A percentile compares a stretch with the other conserved stretches of the same genome.
phyloP scores from a whole-genome alignment of 495 filamentous ascomycete species.

The Cairneyella variabilis region DNA sequence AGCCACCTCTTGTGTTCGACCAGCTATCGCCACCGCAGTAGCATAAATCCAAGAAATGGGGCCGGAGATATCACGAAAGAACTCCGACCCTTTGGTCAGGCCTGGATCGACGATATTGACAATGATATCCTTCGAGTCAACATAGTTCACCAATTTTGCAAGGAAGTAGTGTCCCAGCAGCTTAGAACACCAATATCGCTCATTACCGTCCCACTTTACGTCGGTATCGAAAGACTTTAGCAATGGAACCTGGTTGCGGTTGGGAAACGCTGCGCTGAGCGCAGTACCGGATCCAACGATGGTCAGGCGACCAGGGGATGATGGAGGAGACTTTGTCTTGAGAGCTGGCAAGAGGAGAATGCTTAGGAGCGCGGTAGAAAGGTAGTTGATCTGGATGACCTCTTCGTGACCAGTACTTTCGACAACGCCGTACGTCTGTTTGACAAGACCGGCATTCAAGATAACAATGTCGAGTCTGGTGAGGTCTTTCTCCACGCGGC shows the following conservation, averaged over 20 bases:
- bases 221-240: constrained; percentile 37
- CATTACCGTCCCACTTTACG: constrained; percentile 28
- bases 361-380: background rate
- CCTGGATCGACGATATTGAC: constrained; percentile 45
- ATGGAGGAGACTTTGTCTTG: background rate
- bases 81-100: constrained; percentile 35
- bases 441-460: constrained; percentile 46
- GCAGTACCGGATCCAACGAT: constrained; percentile 30
- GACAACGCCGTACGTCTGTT: constrained; percentile 26
- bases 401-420: constrained; percentile 42
- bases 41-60: constrained; percentile 8
- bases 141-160: constrained; percentile 34
- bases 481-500: constrained; percentile 17
- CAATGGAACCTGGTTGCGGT: constrained; percentile 29
- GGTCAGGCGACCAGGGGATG: background rate
- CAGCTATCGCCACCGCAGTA: constrained; percentile 23
- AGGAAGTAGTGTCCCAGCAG: constrained; percentile 37
- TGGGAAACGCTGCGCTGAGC: constrained; percentile 29
- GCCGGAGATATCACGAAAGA: constrained; percentile 29
- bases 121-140: constrained; percentile 37
- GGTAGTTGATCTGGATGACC: constrained; percentile 21
- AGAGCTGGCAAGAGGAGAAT: background rate
- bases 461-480: constrained; percentile 42
- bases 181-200: constrained; percentile 38
- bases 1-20: constrained; percentile 28